Percentiles rank a stretch among this genome's conserved stretches.
These are phyloP conservation scores for Besnoitia besnoiti DNA, from an alignment of 169 alveolate genomes.

Conservation along the genomic window DNA sequence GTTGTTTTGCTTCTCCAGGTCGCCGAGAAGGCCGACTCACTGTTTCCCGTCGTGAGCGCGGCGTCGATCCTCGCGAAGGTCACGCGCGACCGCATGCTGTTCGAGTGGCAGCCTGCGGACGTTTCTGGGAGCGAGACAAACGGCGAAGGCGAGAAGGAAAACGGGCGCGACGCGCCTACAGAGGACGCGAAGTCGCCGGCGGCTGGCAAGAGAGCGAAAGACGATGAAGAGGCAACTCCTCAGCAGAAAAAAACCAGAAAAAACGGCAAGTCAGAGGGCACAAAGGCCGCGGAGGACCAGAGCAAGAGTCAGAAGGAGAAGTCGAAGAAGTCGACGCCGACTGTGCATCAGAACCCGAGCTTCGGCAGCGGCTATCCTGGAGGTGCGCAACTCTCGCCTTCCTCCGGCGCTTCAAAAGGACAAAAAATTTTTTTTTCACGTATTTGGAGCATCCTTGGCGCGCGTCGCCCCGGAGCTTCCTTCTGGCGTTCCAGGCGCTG, in stretches of 20 bases:
- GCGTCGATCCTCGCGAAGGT: conserved; percentile 98
- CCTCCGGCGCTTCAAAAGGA: too few species aligned
- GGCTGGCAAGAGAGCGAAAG: background rate
- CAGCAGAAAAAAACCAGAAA: too few species aligned
- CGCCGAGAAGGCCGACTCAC: conserved; percentile 95
- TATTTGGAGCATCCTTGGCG: too few species aligned
- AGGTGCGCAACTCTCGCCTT: too few species aligned
- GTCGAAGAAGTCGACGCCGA: background rate
- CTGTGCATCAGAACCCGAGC: background rate
- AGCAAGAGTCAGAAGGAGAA: background rate
- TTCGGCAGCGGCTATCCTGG: conserved; percentile 23
- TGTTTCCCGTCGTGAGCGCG: conserved; percentile 95
- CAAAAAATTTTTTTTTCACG: too few species aligned
- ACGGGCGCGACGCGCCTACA: background rate
- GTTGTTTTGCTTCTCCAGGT: conserved; percentile 68
- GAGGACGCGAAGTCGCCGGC: background rate
- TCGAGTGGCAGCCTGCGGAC: conserved; percentile 40
- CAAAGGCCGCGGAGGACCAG: background rate
- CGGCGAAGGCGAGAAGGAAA: background rate
- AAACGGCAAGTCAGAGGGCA: background rate
- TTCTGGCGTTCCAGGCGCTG: too few species aligned
- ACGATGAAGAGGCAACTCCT: background rate
- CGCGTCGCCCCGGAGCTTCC: too few species aligned
- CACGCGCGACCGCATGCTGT: conserved; percentile 89
- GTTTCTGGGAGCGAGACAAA: background rate